A percentile compares a stretch with the other conserved stretches of the same genome.
These are phyloP conservation scores for Hordeum pubiflorum DNA, from an alignment of 202 grass and related monocot genomes.

Conservation along the genomic window DNA sequence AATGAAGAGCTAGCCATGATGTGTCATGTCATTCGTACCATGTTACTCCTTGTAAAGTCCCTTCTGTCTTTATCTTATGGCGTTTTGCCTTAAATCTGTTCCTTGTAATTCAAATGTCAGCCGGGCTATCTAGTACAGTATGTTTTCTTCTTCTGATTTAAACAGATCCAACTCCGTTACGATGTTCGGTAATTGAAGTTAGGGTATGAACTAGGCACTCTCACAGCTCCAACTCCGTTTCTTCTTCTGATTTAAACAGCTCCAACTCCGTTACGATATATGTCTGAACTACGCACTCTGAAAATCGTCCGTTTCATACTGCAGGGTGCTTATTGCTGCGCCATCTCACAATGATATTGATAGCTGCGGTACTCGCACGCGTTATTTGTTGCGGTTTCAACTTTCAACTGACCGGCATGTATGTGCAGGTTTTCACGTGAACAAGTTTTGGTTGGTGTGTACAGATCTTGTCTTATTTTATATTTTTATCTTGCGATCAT, in stretches of 20 bases:
- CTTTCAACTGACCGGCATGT: neutral
- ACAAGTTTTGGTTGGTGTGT: neutral
- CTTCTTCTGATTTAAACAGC: neutral
- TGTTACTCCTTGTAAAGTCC: neutral
- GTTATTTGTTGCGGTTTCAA: neutral
- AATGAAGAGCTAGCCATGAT: too few species aligned
- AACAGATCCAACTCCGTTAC: neutral
- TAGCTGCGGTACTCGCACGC: neutral
- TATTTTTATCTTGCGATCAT: too few species aligned
- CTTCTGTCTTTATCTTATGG: neutral
- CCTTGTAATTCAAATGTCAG: neutral
- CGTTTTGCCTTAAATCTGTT: neutral
- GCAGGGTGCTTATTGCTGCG: neutral
- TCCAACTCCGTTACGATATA: neutral
- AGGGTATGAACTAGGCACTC: too few species aligned
- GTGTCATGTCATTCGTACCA: neutral
- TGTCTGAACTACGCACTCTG: neutral
- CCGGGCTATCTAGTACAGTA: neutral
- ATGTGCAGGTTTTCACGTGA: neutral
- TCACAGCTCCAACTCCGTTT: too few species aligned
- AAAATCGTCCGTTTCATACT: neutral
- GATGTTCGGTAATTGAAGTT: neutral
- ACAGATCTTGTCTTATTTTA: too few species aligned
- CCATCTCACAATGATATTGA: too few species aligned
- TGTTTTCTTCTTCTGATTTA: neutral